A percentile compares a stretch with the other conserved stretches of the same genome.
phyloP scores from a whole-genome alignment of 257 asterid genomes.

The Linaria vulgaris region DNA sequence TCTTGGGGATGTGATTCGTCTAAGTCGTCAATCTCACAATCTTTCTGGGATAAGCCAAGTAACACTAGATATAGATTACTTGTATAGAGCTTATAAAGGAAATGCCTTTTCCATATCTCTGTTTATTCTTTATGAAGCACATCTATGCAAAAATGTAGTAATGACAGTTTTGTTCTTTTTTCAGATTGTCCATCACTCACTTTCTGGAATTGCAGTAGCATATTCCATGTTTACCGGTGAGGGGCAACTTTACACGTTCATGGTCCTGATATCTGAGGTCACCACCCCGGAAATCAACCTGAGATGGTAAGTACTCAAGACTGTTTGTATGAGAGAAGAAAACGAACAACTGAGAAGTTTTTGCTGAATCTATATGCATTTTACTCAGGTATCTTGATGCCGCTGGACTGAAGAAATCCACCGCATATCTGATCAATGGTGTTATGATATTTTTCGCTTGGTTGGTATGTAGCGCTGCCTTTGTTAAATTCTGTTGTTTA shows the following conservation, averaged over 20 bases:
- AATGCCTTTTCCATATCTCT: background rate
- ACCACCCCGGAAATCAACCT: constrained; percentile 93
- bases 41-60: too few relatives aligned
- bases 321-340: background rate
- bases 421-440: constrained; percentile 73
- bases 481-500: background rate
- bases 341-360: constrained; percentile 13
- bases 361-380: constrained; percentile 29
- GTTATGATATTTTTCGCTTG: constrained; percentile 76
- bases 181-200: constrained; percentile 93
- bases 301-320: constrained; percentile 67
- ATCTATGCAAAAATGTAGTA: background rate
- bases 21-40: background rate
- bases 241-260: constrained; percentile 96
- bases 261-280: constrained; percentile 93
- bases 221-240: constrained; percentile 86
- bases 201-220: constrained; percentile 85
- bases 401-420: constrained; percentile 83
- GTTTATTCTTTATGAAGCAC: background rate
- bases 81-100: background rate
- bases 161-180: constrained; percentile 31
- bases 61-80: too few relatives aligned
- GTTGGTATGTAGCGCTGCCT: constrained; percentile 61
- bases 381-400: constrained; percentile 80
- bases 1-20: constrained; percentile 10